Evolutionary conservation across 2,329 filamentous ascomycete species (phyloP), one percentile per base, ranked within the genome.

Genomic region (Claviceps maximensis): DNA sequence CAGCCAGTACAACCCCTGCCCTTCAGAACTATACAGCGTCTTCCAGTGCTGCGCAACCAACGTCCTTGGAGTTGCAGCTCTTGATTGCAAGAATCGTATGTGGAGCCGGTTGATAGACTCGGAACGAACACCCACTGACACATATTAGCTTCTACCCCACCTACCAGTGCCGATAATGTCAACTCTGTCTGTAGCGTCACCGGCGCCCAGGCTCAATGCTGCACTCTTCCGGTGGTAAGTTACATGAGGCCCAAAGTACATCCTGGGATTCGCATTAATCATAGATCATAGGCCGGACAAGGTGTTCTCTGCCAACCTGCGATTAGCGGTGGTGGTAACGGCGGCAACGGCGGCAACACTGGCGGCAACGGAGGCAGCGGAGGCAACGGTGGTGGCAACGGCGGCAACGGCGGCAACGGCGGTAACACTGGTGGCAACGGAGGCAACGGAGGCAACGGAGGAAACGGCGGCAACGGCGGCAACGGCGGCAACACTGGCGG

Each of bases 71-170:
- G 23, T 58, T 9, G 31, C 53, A 12, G 38, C 38, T 40, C 49
- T 58, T 10, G 54, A 52, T 49, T 58, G 57, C 51, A 9, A 50
- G 7, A 44, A 13, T 15, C 57, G 56, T 57, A 51, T 50, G 56
- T 55, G 17, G 13, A 19, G 8, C 19, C 25, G n/a, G 36, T n/a
- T 7, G 7, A 12, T 3, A 40, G n/a, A 0, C 0, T 13, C 19
- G 5, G 17, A 41, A 12, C 10, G 23, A 12, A 12, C 19, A 17
- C 1, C 44, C 12, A 44, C 49, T 46, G 23, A 54, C 45, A 9
- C 2, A 8, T n/a, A 17, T 31, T 15, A 33, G 48, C 50, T 19
- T 47, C 53, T 12, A 31, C 46, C 6, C 21, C 29, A 17, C 51
- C 51, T 17, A 49, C n/a, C 12, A 45, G 46, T 15, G n/a, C 15